A percentile compares a stretch with the other conserved stretches of the same genome.
phyloP scores from a whole-genome alignment of 768 basidiomycete genomes.

The Suillus occidentalis region DNA sequence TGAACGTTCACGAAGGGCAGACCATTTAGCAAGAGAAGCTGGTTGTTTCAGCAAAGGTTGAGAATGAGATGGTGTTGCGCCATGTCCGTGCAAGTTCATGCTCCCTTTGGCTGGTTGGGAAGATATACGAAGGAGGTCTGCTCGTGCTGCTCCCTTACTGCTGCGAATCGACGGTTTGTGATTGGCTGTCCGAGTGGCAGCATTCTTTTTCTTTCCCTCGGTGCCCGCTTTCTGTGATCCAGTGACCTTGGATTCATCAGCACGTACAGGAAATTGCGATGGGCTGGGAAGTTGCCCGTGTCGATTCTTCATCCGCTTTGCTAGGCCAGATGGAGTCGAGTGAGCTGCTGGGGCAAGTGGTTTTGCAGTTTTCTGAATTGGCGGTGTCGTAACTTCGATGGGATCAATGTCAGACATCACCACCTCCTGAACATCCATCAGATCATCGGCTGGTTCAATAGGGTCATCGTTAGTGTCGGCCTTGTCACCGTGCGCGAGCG shows the following conservation, averaged over 20 bases:
- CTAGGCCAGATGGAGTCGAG: slow-evolving; percentile 32
- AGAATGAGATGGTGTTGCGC: background rate
- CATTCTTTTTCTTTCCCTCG: background rate
- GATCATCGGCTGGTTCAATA: slow-evolving; percentile 44
- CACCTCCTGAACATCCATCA: slow-evolving; percentile 19
- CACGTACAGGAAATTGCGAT: background rate
- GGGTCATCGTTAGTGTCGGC: slow-evolving; percentile 32
- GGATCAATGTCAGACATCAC: slow-evolving; percentile 24
- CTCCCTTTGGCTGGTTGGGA: background rate
- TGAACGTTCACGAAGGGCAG: slow-evolving; percentile 26
- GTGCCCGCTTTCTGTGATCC: background rate
- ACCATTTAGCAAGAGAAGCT: slow-evolving; percentile 27
- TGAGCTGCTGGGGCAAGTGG: slow-evolving; percentile 10
- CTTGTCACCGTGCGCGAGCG: background rate
- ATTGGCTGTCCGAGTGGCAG: background rate
- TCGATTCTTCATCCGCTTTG: slow-evolving; percentile 45
- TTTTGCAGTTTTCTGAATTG: slow-evolving; percentile 8
- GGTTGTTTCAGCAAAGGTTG: slow-evolving; percentile 5
- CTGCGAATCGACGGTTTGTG: background rate
- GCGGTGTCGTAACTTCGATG: slow-evolving; percentile 25
- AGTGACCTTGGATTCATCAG: background rate
- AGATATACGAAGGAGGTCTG: background rate
- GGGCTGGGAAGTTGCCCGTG: slow-evolving; percentile 1
- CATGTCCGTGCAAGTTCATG: too few species aligned
- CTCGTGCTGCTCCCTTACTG: background rate